Conservation (phyloP, 73 alveolate genomes). For the Symbiodinium pilosum region DNA sequence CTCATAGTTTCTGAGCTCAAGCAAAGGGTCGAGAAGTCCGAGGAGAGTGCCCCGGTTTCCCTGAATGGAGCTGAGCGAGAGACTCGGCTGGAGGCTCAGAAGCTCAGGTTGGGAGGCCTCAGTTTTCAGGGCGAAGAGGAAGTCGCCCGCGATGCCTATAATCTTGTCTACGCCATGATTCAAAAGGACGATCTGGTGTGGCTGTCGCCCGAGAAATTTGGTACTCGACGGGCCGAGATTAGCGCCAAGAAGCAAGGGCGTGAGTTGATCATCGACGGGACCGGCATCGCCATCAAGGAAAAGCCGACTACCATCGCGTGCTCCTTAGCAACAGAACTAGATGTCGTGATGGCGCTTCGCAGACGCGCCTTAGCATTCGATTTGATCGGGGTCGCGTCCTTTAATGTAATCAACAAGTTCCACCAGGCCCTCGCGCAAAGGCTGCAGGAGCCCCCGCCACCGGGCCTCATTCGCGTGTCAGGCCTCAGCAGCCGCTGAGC, state of each 20-base stretch:
- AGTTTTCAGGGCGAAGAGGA: background rate
- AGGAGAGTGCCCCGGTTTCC: background rate
- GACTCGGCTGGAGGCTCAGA: background rate
- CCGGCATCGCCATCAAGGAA: background rate
- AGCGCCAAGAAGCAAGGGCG: background rate
- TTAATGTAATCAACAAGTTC: background rate
- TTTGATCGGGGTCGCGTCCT: background rate
- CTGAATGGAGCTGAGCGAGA: background rate
- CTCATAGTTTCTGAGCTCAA: background rate
- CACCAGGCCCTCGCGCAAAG: background rate
- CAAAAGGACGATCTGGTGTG: background rate
- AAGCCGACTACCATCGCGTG: background rate
- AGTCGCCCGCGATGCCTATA: background rate
- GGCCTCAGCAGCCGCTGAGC: background rate
- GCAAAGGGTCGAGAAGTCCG: background rate
- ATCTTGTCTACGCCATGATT: background rate
- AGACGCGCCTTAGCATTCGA: background rate
- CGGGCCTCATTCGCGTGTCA: background rate
- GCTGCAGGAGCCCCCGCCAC: background rate
- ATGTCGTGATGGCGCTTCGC: background rate
- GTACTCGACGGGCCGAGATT: background rate
- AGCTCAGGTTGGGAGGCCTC: background rate
- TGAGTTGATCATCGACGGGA: background rate
- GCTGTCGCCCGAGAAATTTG: background rate
- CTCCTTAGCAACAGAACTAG: background rate